These are phyloP conservation scores for Cucurbita maxima DNA, from an alignment of 306 rosid genomes.

Conservation along the genomic window DNA sequence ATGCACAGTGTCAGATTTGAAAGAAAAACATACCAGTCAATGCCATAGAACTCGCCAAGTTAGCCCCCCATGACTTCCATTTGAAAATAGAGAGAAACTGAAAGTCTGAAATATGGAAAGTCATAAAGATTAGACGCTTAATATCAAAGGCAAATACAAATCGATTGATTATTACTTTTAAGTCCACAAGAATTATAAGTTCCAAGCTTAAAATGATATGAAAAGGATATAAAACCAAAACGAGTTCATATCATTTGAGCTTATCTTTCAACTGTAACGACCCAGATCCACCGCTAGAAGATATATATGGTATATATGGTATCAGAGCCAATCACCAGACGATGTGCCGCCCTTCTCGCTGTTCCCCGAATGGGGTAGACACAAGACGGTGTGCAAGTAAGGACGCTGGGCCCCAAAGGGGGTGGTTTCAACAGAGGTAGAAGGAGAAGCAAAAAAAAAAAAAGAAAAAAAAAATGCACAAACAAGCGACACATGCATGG, in stretches of 20 bases:
- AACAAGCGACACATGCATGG: not conserved
- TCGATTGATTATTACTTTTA: not conserved
- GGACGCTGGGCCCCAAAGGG: too few species aligned
- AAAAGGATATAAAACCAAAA: not conserved
- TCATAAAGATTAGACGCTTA: not conserved
- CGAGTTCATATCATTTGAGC: not conserved
- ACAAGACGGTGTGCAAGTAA: too few species aligned
- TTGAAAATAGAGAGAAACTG: not conserved
- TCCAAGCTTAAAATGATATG: not conserved
- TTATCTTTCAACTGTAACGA: not conserved
- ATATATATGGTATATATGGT: too few species aligned
- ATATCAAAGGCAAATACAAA: not conserved
- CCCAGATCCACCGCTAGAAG: too few species aligned
- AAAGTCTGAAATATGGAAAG: not conserved
- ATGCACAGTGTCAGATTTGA: not conserved
- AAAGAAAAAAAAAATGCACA: not conserved
- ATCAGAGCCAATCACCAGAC: too few species aligned
- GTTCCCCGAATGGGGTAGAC: too few species aligned
- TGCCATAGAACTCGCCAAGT: slow-evolving; percentile 8
- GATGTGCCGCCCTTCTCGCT: too few species aligned
- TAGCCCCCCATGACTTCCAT: slow-evolving; percentile 8
- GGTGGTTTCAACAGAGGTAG: not conserved
- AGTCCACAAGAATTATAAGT: not conserved
- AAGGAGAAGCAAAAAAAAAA: not conserved
- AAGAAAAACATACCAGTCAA: not conserved